Evolutionary conservation across 441 rosid species (phyloP).

Genomic region (Pelargonium hybrid): DNA sequence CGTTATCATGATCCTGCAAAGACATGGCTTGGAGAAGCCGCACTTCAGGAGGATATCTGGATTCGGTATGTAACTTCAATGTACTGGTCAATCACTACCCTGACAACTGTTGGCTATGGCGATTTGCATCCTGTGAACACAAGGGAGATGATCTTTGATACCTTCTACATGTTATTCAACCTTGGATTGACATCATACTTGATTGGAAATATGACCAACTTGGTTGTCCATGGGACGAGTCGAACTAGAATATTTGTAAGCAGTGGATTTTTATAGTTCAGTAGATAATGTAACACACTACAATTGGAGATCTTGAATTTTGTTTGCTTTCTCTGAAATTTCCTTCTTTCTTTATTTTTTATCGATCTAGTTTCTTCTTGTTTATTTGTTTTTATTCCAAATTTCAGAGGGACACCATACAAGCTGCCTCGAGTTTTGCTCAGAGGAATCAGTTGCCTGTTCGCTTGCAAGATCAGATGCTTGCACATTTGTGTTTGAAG

Average conservation of each 20-base stretch:
- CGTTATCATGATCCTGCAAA: conserved; percentile 36
- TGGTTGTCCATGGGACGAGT: conserved; percentile 80
- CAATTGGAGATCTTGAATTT: not conserved
- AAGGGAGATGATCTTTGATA: conserved; percentile 65
- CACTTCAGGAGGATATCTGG: conserved; percentile 42
- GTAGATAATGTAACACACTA: not conserved
- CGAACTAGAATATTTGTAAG: conserved; percentile 69
- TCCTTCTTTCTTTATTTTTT: not conserved
- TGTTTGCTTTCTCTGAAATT: conserved; percentile 16
- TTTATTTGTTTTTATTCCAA: conserved; percentile 4
- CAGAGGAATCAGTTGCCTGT: conserved; percentile 61
- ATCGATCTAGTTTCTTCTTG: not conserved
- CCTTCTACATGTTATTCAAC: conserved; percentile 75
- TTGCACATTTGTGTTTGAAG: conserved; percentile 70
- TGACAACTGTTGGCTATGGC: conserved; percentile 80
- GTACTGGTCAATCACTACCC: conserved; percentile 84
- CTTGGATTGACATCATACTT: conserved; percentile 70
- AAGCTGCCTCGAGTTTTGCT: conserved; percentile 67
- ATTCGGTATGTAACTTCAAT: conserved; percentile 65
- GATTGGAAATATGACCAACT: conserved; percentile 88
- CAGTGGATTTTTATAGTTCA: not conserved
- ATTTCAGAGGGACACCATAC: conserved; percentile 67
- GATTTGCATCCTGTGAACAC: conserved; percentile 80
- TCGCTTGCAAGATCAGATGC: conserved; percentile 83
- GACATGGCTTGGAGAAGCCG: conserved; percentile 63